Evolutionary conservation across 139 green algal species (phyloP), one percentile per base, ranked within the genome.

Genomic region (Spirogloea muscicola): DNA sequence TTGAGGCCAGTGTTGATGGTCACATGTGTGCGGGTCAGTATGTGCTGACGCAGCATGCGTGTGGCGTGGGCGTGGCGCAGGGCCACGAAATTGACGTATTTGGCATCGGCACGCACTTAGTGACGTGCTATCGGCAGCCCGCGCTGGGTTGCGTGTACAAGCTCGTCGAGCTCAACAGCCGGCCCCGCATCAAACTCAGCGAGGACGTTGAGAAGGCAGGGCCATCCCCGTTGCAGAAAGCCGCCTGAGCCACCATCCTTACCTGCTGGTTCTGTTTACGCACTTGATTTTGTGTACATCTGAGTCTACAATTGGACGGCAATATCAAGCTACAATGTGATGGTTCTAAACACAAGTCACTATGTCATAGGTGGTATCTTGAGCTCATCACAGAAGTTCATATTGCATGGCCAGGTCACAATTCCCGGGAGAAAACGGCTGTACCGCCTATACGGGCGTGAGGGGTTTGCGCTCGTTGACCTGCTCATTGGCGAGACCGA

Each of bases 131-230:
- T 16, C 16, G 31, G 52, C 74, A 83, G 60, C 81, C 81, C 3
- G 81, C 81, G 29, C 39, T 86, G 3, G 81, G 81, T 3, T 77
- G 81, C 41, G 81, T 86, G 31, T 86, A 82, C 68, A 86, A 86
- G 48, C 76, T 86, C 40, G 81, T 86, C 33, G 74, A 86, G 66
- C 73, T 86, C 44, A 61, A 77, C 34, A 69, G 63, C 3, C 39
- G 72, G 58, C 81, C 81, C 21, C 68, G 81, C 44, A 86, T 86
- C 44, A 86, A 86, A 58, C 52, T 86, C 27, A 72, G 41, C 31
- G 66, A 82, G 48, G 79, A 85, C 65, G 39, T 79, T 2, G 72
- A 68, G 3, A 85, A 85, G 70, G 70, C n/a, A n/a, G n/a, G n/a
- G n/a, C n/a, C n/a, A n/a, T n/a, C n/a, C n/a, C n/a, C n/a, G n/a